Evolutionary conservation across 345 rosid species (phyloP).

Genomic region (Moringa oleifera): DNA sequence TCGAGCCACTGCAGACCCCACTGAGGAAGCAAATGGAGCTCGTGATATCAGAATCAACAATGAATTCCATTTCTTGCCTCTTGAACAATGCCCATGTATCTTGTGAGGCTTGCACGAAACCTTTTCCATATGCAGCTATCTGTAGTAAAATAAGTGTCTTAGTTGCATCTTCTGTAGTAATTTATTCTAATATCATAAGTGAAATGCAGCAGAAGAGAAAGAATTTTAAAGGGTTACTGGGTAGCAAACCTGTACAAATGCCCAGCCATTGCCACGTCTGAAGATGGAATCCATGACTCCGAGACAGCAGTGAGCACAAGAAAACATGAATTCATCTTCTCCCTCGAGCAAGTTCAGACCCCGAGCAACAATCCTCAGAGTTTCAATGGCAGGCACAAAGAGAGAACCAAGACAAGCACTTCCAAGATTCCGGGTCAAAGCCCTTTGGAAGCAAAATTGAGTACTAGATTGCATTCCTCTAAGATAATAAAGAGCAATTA

Average conservation of each 20-base stretch:
- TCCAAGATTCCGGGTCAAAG: conserved; percentile 71
- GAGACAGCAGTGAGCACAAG: conserved; percentile 98
- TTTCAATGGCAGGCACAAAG: conserved; percentile 90
- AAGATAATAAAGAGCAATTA: conserved; percentile 69
- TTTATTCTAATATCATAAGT: no score
- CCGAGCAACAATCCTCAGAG: conserved; percentile 74
- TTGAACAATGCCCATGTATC: conserved; percentile 83
- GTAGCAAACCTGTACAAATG: conserved; percentile 97
- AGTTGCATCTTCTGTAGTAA: background rate
- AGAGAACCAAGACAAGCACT: conserved; percentile 95
- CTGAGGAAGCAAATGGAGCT: conserved; percentile 92
- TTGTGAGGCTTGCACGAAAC: conserved; percentile 85
- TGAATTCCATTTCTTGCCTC: conserved; percentile 46
- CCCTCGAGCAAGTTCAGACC: conserved; percentile 87
- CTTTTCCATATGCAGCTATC: conserved; percentile 94
- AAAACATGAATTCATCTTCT: conserved; percentile 98
- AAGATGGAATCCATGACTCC: conserved; percentile 68
- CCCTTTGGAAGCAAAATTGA: conserved; percentile 82
- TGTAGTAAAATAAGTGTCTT: conserved; percentile 13
- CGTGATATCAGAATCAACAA: conserved; percentile 82
- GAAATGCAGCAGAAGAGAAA: background rate
- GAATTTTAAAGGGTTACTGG: background rate
- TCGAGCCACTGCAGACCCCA: conserved; percentile 89
- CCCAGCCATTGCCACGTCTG: conserved; percentile 91
- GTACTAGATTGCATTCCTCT: conserved; percentile 92